Conservation (phyloP, 495 filamentous ascomycete species). For the Aspergillus indologenus region DNA sequence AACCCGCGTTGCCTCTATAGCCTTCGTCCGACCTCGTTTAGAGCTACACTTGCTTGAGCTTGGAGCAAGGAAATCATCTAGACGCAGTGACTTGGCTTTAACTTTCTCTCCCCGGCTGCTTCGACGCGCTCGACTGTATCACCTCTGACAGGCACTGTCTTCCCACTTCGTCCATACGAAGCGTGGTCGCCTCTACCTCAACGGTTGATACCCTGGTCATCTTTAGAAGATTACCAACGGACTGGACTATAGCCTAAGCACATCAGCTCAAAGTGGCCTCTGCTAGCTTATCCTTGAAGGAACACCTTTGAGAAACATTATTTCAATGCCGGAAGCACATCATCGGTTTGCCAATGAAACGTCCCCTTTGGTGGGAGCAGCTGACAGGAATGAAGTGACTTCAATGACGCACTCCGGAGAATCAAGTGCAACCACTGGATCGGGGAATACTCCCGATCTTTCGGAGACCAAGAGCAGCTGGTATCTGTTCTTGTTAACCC, state of each 20-base stretch:
- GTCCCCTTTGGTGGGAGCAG: constrained; percentile 39
- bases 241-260: not conserved
- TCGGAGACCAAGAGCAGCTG: constrained; percentile 60
- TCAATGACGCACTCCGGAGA: constrained; percentile 11
- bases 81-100: not conserved
- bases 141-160: not conserved
- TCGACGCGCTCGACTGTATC: not conserved
- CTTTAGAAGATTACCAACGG: not conserved
- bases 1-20: not conserved
- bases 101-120: not conserved
- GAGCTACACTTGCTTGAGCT: not conserved
- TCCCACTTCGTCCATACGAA: not conserved
- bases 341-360: constrained; percentile 28
- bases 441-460: constrained; percentile 12
- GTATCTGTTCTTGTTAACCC: constrained; percentile 80
- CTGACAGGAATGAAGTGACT: constrained; percentile 20
- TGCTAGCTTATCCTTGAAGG: not conserved
- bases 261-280: not conserved
- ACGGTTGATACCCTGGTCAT: not conserved
- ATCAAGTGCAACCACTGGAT: constrained; percentile 17
- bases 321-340: constrained; percentile 18
- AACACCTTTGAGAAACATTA: not conserved
- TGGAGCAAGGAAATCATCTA: not conserved
- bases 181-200: not conserved
- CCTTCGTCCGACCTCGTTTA: not conserved